Base-by-base conservation (phyloP, 2,329 filamentous ascomycete species). In the Ascochyta clinopodiicola region DNA sequence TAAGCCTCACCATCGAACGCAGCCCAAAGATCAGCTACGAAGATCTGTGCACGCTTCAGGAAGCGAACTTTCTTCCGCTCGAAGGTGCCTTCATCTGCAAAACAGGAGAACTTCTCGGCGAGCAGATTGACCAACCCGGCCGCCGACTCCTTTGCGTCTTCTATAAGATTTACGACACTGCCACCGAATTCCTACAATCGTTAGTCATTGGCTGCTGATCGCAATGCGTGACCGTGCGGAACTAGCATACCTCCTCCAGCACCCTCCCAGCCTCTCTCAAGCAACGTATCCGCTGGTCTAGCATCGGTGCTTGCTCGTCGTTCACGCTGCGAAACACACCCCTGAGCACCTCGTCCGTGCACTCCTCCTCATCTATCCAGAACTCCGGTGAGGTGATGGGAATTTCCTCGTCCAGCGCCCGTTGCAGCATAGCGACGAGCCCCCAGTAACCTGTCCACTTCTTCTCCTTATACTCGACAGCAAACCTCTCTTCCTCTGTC, bases 381-480 rank as follows among this genome's bases (percentile, higher is more conserved):
- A 92, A 98, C 45, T 88, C 84, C 6, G 94, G 90, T 56, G 87
- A 91, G 6, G 93, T 97, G 56, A 99, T 96, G 15, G 92, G 90
- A 51, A 96, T 91, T 51, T 84, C 91, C 81, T 97, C 93, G 46
- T 98, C 92, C 37, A 98, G 78, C 2, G 92, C 96, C 67, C 95
- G 83, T 75, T 93, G 91, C 67, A 99, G 75, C 21, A 90, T 86
- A 22, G 95, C 95, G 19, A 98, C 91, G 51, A 99, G 78, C 73
- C 92, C 96, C 88, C 91, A 96, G 76, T 99, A 99, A 3, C 95
- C 95, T 0, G 92, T 97, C 92, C 92, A 98, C 53, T 78, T 86
- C 75, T 86, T 88, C 25, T 86, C 92, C 40, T 84, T 84, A 75
- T 97, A 98, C 53, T 91, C 88, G 37, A 99, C 84, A 9, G 89